A percentile compares a stretch with the other conserved stretches of the same genome.
Conservation (phyloP, 2,329 filamentous ascomycete species). For the Coniochaeta pulveracea region DNA sequence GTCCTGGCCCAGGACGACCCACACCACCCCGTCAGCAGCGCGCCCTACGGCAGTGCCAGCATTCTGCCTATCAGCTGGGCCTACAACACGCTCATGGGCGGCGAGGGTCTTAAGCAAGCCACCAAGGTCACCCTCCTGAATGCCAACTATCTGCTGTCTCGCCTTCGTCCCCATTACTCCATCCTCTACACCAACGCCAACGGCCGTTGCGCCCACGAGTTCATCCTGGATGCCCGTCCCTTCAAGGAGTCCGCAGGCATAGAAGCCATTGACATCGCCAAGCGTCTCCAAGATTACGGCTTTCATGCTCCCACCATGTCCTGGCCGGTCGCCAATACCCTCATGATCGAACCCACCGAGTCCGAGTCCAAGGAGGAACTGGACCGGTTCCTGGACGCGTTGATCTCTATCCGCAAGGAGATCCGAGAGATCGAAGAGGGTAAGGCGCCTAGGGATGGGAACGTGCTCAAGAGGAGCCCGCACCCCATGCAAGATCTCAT, state of each 20-base stretch:
- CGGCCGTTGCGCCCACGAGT: constrained; percentile 89
- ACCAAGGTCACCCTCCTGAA: constrained; percentile 91
- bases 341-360: constrained; percentile 98
- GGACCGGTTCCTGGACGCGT: constrained; percentile 82
- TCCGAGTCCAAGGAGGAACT: constrained; percentile 86
- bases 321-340: constrained; percentile 87
- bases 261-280: constrained; percentile 90
- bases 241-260: constrained; percentile 77
- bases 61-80: constrained; percentile 92
- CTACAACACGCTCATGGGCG: constrained; percentile 90
- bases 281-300: constrained; percentile 92
- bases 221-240: constrained; percentile 79
- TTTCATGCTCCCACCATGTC: constrained; percentile 98
- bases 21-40: constrained; percentile 67
- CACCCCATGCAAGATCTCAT: constrained; percentile 78
- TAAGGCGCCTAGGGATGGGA: constrained; percentile 59
- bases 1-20: constrained; percentile 23
- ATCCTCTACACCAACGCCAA: constrained; percentile 90
- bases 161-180: constrained; percentile 73
- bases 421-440: constrained; percentile 78
- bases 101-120: constrained; percentile 71
- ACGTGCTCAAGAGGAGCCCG: constrained; percentile 81
- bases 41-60: constrained; percentile 77
- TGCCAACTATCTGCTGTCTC: constrained; percentile 90
- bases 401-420: constrained; percentile 77